These are phyloP conservation scores for Aureobasidium sp. DNA, from an alignment of 2,329 filamentous ascomycete species.

Conservation along the genomic window DNA sequence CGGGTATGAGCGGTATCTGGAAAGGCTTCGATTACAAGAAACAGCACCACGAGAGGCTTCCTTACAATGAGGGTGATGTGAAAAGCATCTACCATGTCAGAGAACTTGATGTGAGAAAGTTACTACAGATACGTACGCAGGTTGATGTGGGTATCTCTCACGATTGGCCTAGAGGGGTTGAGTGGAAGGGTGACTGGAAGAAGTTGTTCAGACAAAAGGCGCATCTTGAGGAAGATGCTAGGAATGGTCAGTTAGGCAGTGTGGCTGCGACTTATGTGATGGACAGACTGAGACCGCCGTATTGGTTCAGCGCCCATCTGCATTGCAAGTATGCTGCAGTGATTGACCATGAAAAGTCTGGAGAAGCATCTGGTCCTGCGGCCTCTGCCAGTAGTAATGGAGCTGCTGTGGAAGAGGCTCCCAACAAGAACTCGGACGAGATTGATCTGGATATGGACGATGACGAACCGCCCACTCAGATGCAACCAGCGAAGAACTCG, in stretches of 20 bases:
- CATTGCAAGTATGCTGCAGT: constrained; percentile 87
- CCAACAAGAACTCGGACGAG: constrained; percentile 67
- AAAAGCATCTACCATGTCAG: constrained; percentile 90
- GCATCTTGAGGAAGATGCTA: constrained; percentile 79
- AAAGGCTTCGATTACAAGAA: constrained; percentile 90
- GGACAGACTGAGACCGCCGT: constrained; percentile 80
- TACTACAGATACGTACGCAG: constrained; percentile 85
- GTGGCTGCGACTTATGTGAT: constrained; percentile 82
- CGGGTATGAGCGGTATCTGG: constrained; percentile 94
- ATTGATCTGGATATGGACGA: constrained; percentile 61
- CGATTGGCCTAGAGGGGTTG: constrained; percentile 92
- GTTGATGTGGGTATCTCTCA: constrained; percentile 94
- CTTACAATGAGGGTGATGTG: constrained; percentile 81
- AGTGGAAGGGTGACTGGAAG: constrained; percentile 76
- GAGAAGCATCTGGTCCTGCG: neutral
- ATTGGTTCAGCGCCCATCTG: constrained; percentile 94
- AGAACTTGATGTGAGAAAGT: constrained; percentile 90
- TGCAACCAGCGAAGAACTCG: constrained; percentile 56
- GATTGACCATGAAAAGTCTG: constrained; percentile 48
- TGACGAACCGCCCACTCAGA: constrained; percentile 25
- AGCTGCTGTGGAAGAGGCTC: neutral
- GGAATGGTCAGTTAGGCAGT: constrained; percentile 80
- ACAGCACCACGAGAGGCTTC: constrained; percentile 85
- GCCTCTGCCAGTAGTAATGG: neutral
- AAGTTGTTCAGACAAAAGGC: constrained; percentile 78